Conservation (phyloP, 805 yeast species). For the Metschnikowia similis region DNA sequence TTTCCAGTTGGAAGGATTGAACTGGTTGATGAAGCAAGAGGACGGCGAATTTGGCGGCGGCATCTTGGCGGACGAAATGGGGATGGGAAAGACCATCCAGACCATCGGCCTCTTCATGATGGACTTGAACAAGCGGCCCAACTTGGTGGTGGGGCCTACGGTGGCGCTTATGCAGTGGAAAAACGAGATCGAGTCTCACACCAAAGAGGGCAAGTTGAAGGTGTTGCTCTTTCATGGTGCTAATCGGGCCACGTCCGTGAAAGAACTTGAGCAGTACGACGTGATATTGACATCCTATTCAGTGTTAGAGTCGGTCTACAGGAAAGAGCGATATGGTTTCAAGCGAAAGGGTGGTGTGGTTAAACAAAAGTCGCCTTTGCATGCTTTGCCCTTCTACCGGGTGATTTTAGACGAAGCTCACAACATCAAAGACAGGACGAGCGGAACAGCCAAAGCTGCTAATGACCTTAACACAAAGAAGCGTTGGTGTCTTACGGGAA, state of each 20-base stretch:
- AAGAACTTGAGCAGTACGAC: slow-evolving; percentile 61
- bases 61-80: slow-evolving; percentile 97
- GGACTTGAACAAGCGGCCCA: slow-evolving; percentile 65
- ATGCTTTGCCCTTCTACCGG: slow-evolving; percentile 70
- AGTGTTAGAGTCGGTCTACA: slow-evolving; percentile 78
- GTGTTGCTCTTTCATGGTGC: slow-evolving; percentile 85
- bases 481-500: slow-evolving; percentile 91
- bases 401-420: slow-evolving; percentile 96
- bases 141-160: slow-evolving; percentile 92
- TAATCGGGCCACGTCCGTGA: slow-evolving; percentile 55
- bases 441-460: slow-evolving; percentile 92
- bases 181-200: slow-evolving; percentile 82
- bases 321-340: slow-evolving; percentile 83
- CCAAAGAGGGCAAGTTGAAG: slow-evolving; percentile 58
- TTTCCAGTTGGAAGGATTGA: slow-evolving; percentile 88
- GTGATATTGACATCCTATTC: slow-evolving; percentile 91
- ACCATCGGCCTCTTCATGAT: slow-evolving; percentile 82
- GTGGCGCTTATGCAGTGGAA: slow-evolving; percentile 99
- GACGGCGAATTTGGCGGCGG: slow-evolving; percentile 80
- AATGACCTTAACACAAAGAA: slow-evolving; percentile 66
- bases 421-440: slow-evolving; percentile 90
- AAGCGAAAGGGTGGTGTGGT: slow-evolving; percentile 65
- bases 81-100: slow-evolving; percentile 98
- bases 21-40: slow-evolving; percentile 86
- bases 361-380: slow-evolving; percentile 73